Evolutionary conservation across 371 early-diverging fungal genomes (phyloP), one percentile per base, ranked within the genome.

Genomic region (Mortierella sp.): DNA sequence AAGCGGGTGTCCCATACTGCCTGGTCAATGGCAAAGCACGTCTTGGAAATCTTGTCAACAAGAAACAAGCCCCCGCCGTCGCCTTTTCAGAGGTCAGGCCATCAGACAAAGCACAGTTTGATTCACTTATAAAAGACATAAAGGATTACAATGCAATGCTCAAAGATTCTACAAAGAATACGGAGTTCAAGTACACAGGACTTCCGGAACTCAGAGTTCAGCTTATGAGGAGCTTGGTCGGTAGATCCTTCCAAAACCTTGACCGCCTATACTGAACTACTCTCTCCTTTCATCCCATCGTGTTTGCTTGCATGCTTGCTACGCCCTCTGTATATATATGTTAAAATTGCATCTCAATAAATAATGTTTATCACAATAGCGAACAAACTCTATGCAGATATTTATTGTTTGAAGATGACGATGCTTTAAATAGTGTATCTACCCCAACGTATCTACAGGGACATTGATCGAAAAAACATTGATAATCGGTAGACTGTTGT

Each of bases 1-100:
- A 98, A 95, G 97, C 97, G 97, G 96, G 96, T 75, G 92, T 99
- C 87, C 98, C 99, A 45, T 99, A 99, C 92, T 93, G 92, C 88
- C 96, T 99, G 83, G 97, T 99, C 85, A 96, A 98, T 93, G 91
- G 93, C 83, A 97, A 98, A 92, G 90, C 95, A 79, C 93, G 95
- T 81, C 94, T 99, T 76, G 99, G 99, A 77, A 92, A 94, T 45
- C 92, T 99, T 45, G 97, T 99, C 72, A 96, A 99, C 94, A 94
- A 97, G 91, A 99, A 98, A 96, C 95, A 94, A 58, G 96, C 98
- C 83, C 96, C 99, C 69, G 97, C 96, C 68, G 85, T 99, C 40
- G 98, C 96, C 68, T 87, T 99, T 81, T 94, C 94, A 61, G 98
- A 97, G 24, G 95, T 98, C 84, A 90, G 89, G 77, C 91, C 93